Base-by-base conservation (phyloP, 768 basidiomycete species). In the Naganishia randhawae region DNA sequence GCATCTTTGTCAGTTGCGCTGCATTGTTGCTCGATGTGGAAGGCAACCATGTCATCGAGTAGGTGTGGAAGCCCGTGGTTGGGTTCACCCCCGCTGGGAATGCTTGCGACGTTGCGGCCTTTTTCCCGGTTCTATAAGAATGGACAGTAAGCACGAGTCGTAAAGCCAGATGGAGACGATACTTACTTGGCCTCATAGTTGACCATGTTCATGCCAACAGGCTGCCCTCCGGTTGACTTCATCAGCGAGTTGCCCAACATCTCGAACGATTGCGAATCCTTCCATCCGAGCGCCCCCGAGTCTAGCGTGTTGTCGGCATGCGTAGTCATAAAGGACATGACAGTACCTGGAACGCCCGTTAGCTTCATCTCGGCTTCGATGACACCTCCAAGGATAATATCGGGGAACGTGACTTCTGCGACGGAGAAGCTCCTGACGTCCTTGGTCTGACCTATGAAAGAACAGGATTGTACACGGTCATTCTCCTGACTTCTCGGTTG, bases 321-420 rank as follows among this genome's bases (percentile, higher is more conserved):
- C n/a, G 68, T 70, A 0, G 69, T 72, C 55, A 72, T 70, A 17
- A 72, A 68, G 19, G 69, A 29, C 62, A 70, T 69, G 35, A 63
- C 67, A 33, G 71, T 72, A 13, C 71, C 71, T 16, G 51, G 35
- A 9, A 62, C 63, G 22, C 51, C 27, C 11, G 63, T 66, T 8
- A 72, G 27, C 48, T 72, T 53, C n/a, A 66, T 63, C 11, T 63
- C 65, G 66, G 68, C 68, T 2, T 64, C 70, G 69, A 70, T 62
- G 14, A 22, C 22, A 32, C 53, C 53, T 13, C 53, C 53, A 14
- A 70, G 71, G 52, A 14, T 5, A 17, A 65, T 45, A 7, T 65
- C 32, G 3, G 35, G 41, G 37, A 65, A 68, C 41, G 32, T 29
- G n/a, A 72, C 29, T 35, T 72, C 69, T 1, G 71, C 69, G 31